Percentiles rank a stretch among this genome's conserved stretches.
Conservation (phyloP, 495 filamentous ascomycete species). For the Jackrogersella multiformis region DNA sequence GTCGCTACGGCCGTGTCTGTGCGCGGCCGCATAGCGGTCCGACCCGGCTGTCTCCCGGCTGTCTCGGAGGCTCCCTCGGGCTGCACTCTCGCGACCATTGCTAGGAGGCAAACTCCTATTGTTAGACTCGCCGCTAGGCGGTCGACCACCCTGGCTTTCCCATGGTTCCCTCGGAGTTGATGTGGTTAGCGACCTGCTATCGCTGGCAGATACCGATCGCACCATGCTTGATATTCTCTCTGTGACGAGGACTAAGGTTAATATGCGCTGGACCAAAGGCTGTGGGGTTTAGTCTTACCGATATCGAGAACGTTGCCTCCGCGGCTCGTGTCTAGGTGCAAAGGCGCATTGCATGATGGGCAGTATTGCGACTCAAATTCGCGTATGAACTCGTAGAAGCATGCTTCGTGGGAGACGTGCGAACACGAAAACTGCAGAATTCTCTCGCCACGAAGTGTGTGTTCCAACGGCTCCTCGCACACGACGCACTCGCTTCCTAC, state of each 20-base stretch:
- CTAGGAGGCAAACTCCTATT: conserved; percentile 47
- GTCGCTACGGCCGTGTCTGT: conserved; percentile 77
- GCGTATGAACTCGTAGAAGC: conserved; percentile 98
- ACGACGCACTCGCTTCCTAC: conserved; percentile 94
- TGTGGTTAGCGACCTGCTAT: conserved; percentile 63
- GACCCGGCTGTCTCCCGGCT: conserved; percentile 66
- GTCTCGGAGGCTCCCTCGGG: conserved; percentile 58
- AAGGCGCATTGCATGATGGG: conserved; percentile 90
- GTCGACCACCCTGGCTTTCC: conserved; percentile 59
- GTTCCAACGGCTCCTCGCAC: conserved; percentile 96
- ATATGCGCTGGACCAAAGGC: conserved; percentile 17
- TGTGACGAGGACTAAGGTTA: conserved; percentile 50
- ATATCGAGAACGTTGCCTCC: conserved; percentile 95
- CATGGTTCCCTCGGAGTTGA: conserved; percentile 60
- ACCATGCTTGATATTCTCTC: conserved; percentile 97
- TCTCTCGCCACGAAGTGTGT: conserved; percentile 93
- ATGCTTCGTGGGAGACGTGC: conserved; percentile 97
- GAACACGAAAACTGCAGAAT: conserved; percentile 95
- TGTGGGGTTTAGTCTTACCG: conserved; percentile 64
- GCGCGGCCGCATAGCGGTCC: conserved; percentile 69
- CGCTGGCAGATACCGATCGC: conserved; percentile 78
- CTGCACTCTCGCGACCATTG: conserved; percentile 46
- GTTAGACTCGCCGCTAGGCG: conserved; percentile 60
- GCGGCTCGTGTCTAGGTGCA: conserved; percentile 92
- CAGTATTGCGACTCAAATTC: conserved; percentile 96